Evolutionary conservation across 169 alveolate species (phyloP), one percentile per base, ranked within the genome.

Genomic region (Cryptosporidium ubiquitum): DNA sequence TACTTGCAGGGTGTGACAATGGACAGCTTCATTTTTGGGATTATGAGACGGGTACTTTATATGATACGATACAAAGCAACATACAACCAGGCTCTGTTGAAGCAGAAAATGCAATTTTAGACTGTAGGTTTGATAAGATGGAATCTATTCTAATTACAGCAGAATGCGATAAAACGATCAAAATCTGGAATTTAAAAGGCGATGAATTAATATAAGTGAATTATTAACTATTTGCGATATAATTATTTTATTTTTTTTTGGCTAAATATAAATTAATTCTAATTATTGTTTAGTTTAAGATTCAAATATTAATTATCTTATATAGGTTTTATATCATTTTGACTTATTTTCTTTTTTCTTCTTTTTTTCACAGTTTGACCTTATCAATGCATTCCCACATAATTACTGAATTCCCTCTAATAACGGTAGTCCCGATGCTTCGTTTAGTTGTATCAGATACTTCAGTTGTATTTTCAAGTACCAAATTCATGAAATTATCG

Each of bases 301-400:
- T 55, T 26, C 18, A 3, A 3, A 20, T 26, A 20, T n/a, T 23
- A 55, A 20, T 55, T 20, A 58, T 26, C 68, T 61, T 61, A 33
- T 0, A 35, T 37, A 64, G 49, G 5, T 33, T n/a, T 29, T 33
- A 64, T 33, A 31, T 64, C 23, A 35, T 16, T 64, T 26, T 37
- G 14, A 26, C 49, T 64, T 31, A 3, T 20, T 64, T 31, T 7
- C 5, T 16, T 29, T 31, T 7, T 10, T 16, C 33, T 47, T 61
- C n/a, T 29, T 29, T 31, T 64, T 29, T 29, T 31, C 29, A 64
- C 39, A 71, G 5, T 42, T 91, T 86, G 49, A 98, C 98, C 89
- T 96, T 96, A 94, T 98, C 99, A 39, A 98, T 94, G 94, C 99
- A 97, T 91, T 98, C 99, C 99, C 99, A 98, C 95, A 95, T 95